Evolutionary conservation across 2,329 filamentous ascomycete genomes (phyloP), one percentile per base, ranked within the genome.

Genomic region (Ophiocordyceps australis): DNA sequence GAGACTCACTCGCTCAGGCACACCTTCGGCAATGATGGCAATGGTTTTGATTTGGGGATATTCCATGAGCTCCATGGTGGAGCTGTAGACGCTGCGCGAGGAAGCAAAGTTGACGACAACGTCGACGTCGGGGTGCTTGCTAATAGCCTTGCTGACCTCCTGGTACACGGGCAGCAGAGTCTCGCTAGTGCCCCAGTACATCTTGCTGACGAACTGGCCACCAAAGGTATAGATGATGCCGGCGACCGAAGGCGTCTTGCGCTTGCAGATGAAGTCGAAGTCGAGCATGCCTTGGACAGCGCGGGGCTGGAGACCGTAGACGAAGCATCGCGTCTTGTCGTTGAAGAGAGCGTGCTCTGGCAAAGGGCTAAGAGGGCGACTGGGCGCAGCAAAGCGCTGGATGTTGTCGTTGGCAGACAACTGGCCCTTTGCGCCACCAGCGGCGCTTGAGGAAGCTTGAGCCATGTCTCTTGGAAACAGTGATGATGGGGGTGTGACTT

Each of bases 211-310:
- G 74, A 98, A 98, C 62, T 98, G 89, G 41, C 89, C 89, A 54
- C 89, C 89, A 50, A 98, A 98, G 44, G 89, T 94, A 69, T 98
- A 98, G 69, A 98, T 95, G 61, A 98, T 95, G 52, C 85, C 89
- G 39, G 89, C 89, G 31, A 98, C 89, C 31, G 89, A 98, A 37
- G 89, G 89, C 32, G 80, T 91, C 52, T 74, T 70, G 47, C 89
- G 81, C 74, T 95, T 95, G 83, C 89, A 98, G 63, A 98, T 98
- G 71, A 95, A 98, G 68, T 98, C 89, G 56, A 98, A 98, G 59
- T 98, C 89, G 53, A 98, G 79, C 77, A 85, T 85, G 53, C 78
- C 78, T 62, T 85, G 79, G 39, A 85, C 79, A 42, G 80, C 79
- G 55, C 85, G 75, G 49, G 89, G 86, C 65, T 98, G 89, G 50